Base-by-base conservation (phyloP, 1,284 basidiomycete species). In the Leccinum solheimii region DNA sequence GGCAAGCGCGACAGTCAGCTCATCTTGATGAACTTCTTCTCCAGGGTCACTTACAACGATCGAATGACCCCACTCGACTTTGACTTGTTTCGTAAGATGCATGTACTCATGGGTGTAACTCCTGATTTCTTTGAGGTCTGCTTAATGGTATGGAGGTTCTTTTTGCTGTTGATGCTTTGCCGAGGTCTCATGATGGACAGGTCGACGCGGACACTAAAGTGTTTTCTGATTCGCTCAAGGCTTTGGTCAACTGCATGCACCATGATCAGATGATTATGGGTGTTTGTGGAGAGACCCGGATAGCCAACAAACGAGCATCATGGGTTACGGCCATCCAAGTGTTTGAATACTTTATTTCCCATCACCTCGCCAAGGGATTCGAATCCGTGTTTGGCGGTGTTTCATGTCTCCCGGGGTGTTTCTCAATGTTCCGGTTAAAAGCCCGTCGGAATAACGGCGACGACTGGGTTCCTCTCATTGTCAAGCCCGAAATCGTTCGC, bases 331-430 rank as follows among this genome's bases (percentile, higher is more conserved):
- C 91, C 51, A 99, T 99, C 69, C 97, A 99, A 76, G 95, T 96
- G 19, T 98, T 95, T 77, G 96, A 98, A 74, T 99, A 99, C 79
- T 99, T 98, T 78, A 98, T 99, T 74, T 98, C 96, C 38, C 97
- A 99, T 76, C 97, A 99, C 77, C 86, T 96, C 62, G 92, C 95
- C 66, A 99, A 99, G 76, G 95, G 95, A 2, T 99, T 99, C 78
- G 97, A 99, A 76, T 95, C 96, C 26, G 95, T 98, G 16, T 99
- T 99, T 75, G 97, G 97, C 74, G 97, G 97, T 87, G 97, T 99
- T 60, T 96, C 97, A 14, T 99, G 97, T 83, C 80, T 99, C 50
- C 97, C 97, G 0, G 97, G 97, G 23, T 99, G 97, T 79, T 99
- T 99, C 82, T 98, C 95, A 53, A 98, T 99, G 95, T 99, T 99